Base-by-base conservation (phyloP, 441 rosid species). In the Iberis amara region DNA sequence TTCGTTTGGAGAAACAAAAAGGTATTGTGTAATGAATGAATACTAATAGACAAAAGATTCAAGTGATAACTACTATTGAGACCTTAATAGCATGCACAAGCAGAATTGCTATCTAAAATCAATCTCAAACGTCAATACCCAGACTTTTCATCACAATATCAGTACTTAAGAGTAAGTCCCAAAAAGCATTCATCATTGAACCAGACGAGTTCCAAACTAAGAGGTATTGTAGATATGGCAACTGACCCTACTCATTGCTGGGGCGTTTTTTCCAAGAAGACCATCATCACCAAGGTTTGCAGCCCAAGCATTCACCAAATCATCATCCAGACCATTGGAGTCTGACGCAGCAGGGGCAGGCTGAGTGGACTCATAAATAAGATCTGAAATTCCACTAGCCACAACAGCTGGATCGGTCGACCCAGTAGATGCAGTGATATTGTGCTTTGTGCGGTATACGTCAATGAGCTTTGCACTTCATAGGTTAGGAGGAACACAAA, bases 221-320 rank as follows among this genome's bases (percentile, higher is more conserved):
- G 41, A 63, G 41, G 52, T 28, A 63, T 63, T 31, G 55, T 39
- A 32, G 15, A 37, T 18, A 31, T 24, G 48, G 64, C 33, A 66
- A 66, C 85, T 69, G 64, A 94, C 99, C 95, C 99, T 78, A 69
- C 69, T 78, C 95, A 94, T 77, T 72, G 99, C 99, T 30, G 99
- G 96, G 32, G 90, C 96, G 66, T 79, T 89, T 62, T 72, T 89
- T 36, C 81, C 92, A 73, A 80, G 67, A 69, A 89, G 78, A 67
- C 83, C 96, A 59, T 89, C 96, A 71, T 94, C 97, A 45, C 94
- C 99, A 56, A 94, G 97, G 71, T 82, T 94, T 65, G 95, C 87
- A 42, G 97, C 99, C 99, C 97, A 94, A 44, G 96, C 99, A 71
- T 94, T 89, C 49, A 94, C 99, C 36, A 94, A 80, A 74, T 94